Evolutionary conservation across 2,329 filamentous ascomycete species (phyloP).

Genomic region (Epichloe festucae): DNA sequence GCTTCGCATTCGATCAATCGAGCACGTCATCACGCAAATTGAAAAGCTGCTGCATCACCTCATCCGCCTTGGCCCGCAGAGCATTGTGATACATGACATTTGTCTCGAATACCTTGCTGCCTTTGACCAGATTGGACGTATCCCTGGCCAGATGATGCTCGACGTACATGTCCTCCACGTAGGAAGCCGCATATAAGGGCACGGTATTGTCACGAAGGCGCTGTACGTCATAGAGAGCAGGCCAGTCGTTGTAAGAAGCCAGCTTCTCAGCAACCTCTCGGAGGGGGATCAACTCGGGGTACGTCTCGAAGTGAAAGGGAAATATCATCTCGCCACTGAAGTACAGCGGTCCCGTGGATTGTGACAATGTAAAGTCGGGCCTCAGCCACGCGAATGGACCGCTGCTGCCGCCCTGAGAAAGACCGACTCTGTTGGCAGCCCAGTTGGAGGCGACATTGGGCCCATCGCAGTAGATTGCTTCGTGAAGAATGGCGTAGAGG

Average conservation of each 20-base stretch:
- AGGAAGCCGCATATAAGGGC: constrained; percentile 75
- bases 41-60: constrained; percentile 67
- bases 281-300: constrained; percentile 59
- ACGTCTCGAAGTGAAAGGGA: constrained; percentile 71
- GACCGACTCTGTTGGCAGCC: constrained; percentile 56
- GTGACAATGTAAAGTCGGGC: constrained; percentile 16
- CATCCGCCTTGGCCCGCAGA: constrained; percentile 56
- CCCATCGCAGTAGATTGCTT: constrained; percentile 72
- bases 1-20: constrained; percentile 26
- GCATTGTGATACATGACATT: constrained; percentile 84
- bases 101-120: constrained; percentile 69
- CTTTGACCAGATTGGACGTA: constrained; percentile 62
- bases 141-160: constrained; percentile 61
- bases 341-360: constrained; percentile 39
- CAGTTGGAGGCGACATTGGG: constrained; percentile 52
- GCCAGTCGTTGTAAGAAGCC: constrained; percentile 58
- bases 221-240: constrained; percentile 59
- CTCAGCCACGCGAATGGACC: constrained; percentile 37
- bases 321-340: constrained; percentile 94
- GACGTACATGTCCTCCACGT: constrained; percentile 86
- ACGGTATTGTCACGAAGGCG: constrained; percentile 66
- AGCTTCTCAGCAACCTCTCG: constrained; percentile 57
- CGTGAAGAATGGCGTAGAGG: constrained; percentile 78
- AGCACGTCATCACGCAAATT: constrained; percentile 57
- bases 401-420: constrained; percentile 23